Evolutionary conservation across 495 filamentous ascomycete species (phyloP), one percentile per base, ranked within the genome.

Genomic region (Emericellopsis terricola): DNA sequence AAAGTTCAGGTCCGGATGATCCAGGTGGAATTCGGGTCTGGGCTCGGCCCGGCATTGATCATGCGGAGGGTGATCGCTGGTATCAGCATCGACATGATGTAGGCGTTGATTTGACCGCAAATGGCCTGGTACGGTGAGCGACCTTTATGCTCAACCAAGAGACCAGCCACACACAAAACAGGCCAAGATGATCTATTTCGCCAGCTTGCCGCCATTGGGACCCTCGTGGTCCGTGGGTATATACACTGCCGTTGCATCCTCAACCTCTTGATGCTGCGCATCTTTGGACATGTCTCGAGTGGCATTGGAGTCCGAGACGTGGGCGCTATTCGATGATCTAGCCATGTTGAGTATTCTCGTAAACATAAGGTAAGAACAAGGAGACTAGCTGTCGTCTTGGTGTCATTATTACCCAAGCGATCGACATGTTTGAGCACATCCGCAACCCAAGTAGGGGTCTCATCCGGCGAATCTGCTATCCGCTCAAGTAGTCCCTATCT

Each of bases 31-130:
- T 36, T 48, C 3, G 47, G 45, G 24, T 40, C 29, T 2, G 47
- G 47, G 7, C 47, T 45, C 2, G 48, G 23, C 14, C 48, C 47
- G 8, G 21, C 40, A 33, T 50, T 43, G 47, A 50, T 52, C 11
- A 24, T 18, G 13, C 8, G 20, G 6, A 40, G 31, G 8, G 19
- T 15, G 9, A 32, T 26, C 9, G 38, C 18, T 15, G 38, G 38
- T 11, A 40, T 40, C 8, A 37, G 24, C 14, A 40, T 11, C 4
- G 32, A 21, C 9, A 40, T 23, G 32, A 40, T 17, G 24, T 40
- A 40, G 19, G 38, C 38, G 21, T 36, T 40, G 19, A 26, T 26
- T 26, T 26, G 23, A 6, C 23, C 23, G 23, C 23, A 26, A 6
- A 26, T 26, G 23, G 23, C 23, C 23, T 26, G 11, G 23, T 11